These are phyloP conservation scores for Lantana camara DNA, from an alignment of 257 asterid genomes.

Conservation along the genomic window DNA sequence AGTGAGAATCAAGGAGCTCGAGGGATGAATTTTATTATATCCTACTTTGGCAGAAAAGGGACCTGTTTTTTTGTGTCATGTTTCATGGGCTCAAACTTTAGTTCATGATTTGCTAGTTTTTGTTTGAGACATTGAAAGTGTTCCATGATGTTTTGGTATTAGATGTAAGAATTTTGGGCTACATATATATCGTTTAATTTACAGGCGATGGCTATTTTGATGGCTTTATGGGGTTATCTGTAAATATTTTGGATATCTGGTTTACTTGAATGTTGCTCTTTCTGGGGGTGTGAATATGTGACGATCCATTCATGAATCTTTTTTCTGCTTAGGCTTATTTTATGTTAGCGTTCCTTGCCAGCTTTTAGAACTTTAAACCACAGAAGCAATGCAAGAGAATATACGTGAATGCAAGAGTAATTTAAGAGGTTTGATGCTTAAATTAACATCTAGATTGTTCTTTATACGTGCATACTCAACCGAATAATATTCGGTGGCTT, in stretches of 20 bases:
- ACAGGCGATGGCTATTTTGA: not conserved
- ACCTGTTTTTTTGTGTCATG: not conserved
- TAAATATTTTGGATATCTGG: not conserved
- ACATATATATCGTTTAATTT: not conserved
- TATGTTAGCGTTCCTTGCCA: too few relatives aligned
- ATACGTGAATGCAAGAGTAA: too few relatives aligned
- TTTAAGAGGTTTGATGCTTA: too few relatives aligned
- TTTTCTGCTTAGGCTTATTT: too few relatives aligned
- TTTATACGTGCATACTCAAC: too few relatives aligned
- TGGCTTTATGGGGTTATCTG: not conserved
- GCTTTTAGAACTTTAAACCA: too few relatives aligned
- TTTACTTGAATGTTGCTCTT: not conserved
- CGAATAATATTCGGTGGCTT: too few relatives aligned
- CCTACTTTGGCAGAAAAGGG: slow-evolving; percentile 9
- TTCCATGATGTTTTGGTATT: not conserved
- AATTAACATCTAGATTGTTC: too few relatives aligned
- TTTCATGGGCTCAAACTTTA: not conserved
- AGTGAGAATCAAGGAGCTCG: slow-evolving; percentile 36
- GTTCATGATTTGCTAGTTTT: not conserved
- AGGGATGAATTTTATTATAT: too few relatives aligned
- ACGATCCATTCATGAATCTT: not conserved
- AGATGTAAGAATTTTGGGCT: slow-evolving; percentile 12
- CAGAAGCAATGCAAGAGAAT: too few relatives aligned
- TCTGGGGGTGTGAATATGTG: not conserved
- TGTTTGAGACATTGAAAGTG: not conserved